Evolutionary conservation across 148 eudicot species (phyloP).

Genomic region (Spergularia bocconei): DNA sequence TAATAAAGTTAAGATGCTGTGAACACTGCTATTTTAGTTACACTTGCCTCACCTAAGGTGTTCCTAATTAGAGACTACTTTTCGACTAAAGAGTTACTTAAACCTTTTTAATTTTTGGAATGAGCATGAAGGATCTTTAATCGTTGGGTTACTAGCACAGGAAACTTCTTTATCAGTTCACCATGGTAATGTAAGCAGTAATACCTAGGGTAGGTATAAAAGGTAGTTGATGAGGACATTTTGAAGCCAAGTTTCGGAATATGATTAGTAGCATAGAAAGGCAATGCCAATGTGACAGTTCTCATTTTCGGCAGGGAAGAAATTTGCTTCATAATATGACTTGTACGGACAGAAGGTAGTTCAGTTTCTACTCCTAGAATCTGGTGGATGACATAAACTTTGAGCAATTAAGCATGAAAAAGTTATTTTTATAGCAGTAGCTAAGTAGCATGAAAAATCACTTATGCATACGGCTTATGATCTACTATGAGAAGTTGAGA

Average conservation of each 20-base stretch:
- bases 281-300: background rate
- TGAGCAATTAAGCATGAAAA: background rate
- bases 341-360: background rate
- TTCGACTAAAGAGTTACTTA: background rate
- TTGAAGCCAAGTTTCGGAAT: background rate
- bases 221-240: background rate
- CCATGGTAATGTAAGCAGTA: background rate
- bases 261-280: background rate
- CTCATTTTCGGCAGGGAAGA: background rate
- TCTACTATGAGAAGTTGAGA: no score
- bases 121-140: constrained; percentile 1
- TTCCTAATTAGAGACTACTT: background rate
- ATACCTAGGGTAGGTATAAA: background rate
- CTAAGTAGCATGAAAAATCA: background rate
- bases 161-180: background rate
- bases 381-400: background rate
- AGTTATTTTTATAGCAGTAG: background rate
- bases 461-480: no score
- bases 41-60: background rate
- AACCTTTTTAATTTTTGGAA: background rate
- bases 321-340: background rate
- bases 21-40: background rate
- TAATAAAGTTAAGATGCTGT: background rate
- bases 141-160: background rate
- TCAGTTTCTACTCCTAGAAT: background rate